phyloP scores from a whole-genome alignment of 305 asterid genomes.

The Fraxinus angustifolia region DNA sequence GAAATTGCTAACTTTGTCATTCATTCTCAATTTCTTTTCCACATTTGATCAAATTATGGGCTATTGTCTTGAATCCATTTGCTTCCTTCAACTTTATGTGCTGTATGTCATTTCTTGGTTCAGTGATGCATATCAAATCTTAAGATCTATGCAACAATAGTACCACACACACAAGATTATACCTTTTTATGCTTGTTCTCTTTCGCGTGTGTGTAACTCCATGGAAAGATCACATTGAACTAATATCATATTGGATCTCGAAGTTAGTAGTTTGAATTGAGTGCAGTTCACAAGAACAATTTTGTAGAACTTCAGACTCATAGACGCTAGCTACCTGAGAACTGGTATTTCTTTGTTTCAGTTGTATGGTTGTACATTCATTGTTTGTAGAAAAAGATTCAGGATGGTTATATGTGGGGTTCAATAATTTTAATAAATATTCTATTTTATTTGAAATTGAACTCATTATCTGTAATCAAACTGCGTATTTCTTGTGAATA shows the following conservation, averaged over 20 bases:
- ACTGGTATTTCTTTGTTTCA: not conserved
- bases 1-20: not conserved
- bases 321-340: not conserved
- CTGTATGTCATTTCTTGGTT: slow-evolving; percentile 7
- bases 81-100: not conserved
- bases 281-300: not conserved
- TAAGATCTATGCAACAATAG: not conserved
- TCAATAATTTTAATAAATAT: not conserved
- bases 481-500: not conserved
- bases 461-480: not conserved
- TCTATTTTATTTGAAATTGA: not conserved
- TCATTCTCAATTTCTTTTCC: not conserved
- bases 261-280: not conserved
- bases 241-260: not conserved
- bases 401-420: not conserved
- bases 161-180: not conserved
- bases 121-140: not conserved
- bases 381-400: not conserved
- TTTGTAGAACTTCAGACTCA: not conserved
- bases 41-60: not conserved
- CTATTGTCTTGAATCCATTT: not conserved
- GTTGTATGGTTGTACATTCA: not conserved
- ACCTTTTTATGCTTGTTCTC: not conserved
- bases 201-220: not conserved
- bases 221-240: slow-evolving; percentile 13